These are phyloP conservation scores for Tulasnella sp. DNA, from an alignment of 768 basidiomycete species.

Conservation along the genomic window DNA sequence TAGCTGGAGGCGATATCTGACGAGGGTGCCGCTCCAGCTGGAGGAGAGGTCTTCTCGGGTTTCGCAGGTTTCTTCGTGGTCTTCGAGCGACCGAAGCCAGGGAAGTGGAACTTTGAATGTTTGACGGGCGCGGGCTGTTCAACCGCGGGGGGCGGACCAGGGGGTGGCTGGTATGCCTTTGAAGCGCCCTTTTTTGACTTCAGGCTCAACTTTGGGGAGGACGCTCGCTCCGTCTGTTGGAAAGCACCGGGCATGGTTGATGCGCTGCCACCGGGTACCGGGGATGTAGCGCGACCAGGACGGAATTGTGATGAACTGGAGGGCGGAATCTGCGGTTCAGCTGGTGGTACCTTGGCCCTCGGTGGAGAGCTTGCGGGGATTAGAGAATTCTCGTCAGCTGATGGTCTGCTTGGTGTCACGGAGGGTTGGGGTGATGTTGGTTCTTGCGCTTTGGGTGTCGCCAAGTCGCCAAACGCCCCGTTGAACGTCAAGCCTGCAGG, in stretches of 20 bases:
- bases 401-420: too few relatives aligned
- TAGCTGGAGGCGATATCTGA: background rate
- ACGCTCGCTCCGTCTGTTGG: background rate
- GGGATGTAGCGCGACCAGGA: background rate
- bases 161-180: background rate
- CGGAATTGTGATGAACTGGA: background rate
- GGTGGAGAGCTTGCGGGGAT: too few relatives aligned
- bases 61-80: constrained; percentile 41
- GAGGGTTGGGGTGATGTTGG: background rate
- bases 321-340: background rate
- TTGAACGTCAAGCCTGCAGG: background rate
- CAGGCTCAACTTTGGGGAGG: background rate
- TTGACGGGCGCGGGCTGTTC: constrained; percentile 11
- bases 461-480: background rate
- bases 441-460: background rate
- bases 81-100: constrained; percentile 10
- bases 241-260: background rate
- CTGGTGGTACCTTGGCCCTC: background rate
- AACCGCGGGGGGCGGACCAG: background rate
- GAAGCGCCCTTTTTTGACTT: background rate
- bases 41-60: constrained; percentile 30
- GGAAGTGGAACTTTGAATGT: constrained; percentile 13
- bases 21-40: background rate
- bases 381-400: too few relatives aligned
- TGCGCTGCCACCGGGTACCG: background rate